Percentiles rank a stretch among this genome's conserved stretches.
phyloP scores from a whole-genome alignment of 1,139 yeast genomes.

The Diutina pseudorugosa region DNA sequence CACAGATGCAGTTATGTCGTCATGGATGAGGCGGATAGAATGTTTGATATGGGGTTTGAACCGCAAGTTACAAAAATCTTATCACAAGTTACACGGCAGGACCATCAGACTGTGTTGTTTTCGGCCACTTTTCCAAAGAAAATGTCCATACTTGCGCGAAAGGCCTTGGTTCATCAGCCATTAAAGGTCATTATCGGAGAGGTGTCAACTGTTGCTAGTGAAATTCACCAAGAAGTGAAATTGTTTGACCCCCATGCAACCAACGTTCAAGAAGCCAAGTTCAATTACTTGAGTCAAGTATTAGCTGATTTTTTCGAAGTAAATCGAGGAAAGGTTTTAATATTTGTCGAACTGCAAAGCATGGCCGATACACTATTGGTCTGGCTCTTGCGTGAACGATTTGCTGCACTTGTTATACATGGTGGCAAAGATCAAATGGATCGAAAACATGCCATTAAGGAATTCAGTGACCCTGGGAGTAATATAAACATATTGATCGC shows the following conservation, averaged over 20 bases:
- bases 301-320: constrained; percentile 19
- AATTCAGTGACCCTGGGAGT: constrained; percentile 46
- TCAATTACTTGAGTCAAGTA: constrained; percentile 39
- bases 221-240: constrained; percentile 62
- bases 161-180: constrained; percentile 42
- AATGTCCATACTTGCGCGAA: constrained; percentile 64
- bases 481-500: constrained; percentile 60
- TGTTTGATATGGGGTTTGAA: constrained; percentile 96
- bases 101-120: constrained; percentile 82
- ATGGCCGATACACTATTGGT: constrained; percentile 62
- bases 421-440: constrained; percentile 91
- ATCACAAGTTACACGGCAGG: constrained; percentile 60
- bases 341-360: constrained; percentile 82
- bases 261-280: constrained; percentile 24
- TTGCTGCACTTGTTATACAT: constrained; percentile 59
- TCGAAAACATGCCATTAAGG: constrained; percentile 62
- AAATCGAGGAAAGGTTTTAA: constrained; percentile 35
- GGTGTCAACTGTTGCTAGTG: constrained; percentile 71
- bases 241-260: constrained; percentile 28
- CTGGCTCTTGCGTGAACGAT: constrained; percentile 44
- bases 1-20: constrained; percentile 68
- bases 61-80: constrained; percentile 87
- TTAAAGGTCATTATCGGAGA: constrained; percentile 76
- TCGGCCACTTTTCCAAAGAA: constrained; percentile 89
- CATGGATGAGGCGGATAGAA: constrained; percentile 91